Evolutionary conservation across 805 yeast species (phyloP).

Genomic region (Blastobotrys attinorum): DNA sequence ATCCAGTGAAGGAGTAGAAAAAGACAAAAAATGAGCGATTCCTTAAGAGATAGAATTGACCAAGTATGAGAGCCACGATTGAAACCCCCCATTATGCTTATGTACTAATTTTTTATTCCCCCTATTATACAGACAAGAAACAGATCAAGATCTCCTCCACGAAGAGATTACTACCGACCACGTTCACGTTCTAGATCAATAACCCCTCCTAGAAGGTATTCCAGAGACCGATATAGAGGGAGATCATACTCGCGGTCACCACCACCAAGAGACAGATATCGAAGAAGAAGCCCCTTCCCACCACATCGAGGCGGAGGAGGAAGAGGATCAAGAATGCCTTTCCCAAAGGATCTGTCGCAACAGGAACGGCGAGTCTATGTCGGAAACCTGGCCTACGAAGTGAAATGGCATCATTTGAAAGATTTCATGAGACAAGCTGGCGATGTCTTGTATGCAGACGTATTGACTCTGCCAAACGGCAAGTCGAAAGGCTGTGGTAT

Average conservation of each 20-base stretch:
- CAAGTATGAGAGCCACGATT: background rate
- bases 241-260: too few relatives aligned
- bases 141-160: too few relatives aligned
- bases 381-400: constrained; percentile 35
- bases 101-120: too few relatives aligned
- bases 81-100: too few relatives aligned
- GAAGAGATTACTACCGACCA: background rate
- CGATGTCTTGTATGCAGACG: constrained; percentile 70
- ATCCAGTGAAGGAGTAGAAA: too few relatives aligned
- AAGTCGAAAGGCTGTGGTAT: constrained; percentile 53
- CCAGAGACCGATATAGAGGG: too few relatives aligned
- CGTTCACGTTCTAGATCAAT: too few relatives aligned
- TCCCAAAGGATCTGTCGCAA: background rate
- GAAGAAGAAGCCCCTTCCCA: background rate
- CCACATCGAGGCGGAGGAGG: background rate
- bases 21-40: background rate
- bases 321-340: background rate
- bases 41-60: background rate
- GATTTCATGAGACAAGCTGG: constrained; percentile 41
- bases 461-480: constrained; percentile 62
- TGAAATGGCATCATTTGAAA: constrained; percentile 32
- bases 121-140: too few relatives aligned
- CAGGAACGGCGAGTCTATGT: constrained; percentile 38
- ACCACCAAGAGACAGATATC: background rate
- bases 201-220: too few relatives aligned